Evolutionary conservation across 306 rosid species (phyloP).

Genomic region (Quercus variabilis): DNA sequence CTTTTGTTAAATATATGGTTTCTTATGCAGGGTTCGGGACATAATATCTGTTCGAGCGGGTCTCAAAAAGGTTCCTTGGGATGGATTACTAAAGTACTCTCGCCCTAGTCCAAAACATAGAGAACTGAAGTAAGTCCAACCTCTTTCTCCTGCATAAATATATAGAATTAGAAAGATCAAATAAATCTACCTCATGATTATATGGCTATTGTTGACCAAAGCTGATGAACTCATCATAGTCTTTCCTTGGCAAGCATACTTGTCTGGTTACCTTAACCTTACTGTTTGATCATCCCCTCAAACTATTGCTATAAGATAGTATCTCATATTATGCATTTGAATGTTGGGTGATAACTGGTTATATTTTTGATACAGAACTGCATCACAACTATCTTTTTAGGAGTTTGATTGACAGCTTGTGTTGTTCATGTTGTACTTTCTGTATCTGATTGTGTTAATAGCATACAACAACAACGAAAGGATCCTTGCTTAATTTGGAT

Average conservation of each 20-base stretch:
- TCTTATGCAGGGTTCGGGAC: constrained; percentile 68
- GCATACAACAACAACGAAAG: no score
- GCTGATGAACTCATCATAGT: no score
- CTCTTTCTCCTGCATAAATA: neutral
- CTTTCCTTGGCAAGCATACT: no score
- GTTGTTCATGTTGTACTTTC: no score
- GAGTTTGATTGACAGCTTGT: no score
- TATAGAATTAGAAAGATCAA: neutral
- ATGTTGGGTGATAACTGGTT: neutral
- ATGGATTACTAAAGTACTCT: constrained; percentile 91
- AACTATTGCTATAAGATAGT: no score
- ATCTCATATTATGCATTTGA: no score
- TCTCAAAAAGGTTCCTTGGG: constrained; percentile 96
- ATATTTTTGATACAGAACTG: no score
- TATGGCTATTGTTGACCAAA: neutral
- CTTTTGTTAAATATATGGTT: constrained; percentile 1
- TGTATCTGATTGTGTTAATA: no score
- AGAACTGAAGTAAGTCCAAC: constrained; percentile 61
- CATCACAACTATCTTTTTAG: neutral
- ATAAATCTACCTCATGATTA: no score
- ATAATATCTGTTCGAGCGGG: constrained; percentile 91
- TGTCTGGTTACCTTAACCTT: neutral
- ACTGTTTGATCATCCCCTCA: neutral
- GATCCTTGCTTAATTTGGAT: no score
- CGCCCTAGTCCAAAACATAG: constrained; percentile 92